Percentiles rank a stretch among this genome's conserved stretches.
These are phyloP conservation scores for Wolfiporia cocos DNA, from an alignment of 1,284 basidiomycete genomes.

Conservation along the genomic window DNA sequence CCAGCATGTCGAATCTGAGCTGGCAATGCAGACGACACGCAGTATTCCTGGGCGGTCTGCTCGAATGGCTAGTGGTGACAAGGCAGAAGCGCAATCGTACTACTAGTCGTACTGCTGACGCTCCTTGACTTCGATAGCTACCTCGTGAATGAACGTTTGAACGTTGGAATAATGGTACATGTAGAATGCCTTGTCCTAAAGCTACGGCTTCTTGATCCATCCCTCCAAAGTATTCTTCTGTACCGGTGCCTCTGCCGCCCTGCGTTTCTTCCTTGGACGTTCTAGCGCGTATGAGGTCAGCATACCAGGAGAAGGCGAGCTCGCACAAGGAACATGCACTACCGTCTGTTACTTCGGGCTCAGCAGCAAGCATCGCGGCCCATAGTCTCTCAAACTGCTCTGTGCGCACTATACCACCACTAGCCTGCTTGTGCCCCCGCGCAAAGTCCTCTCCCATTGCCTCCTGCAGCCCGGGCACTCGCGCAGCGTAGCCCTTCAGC, in stretches of 20 bases:
- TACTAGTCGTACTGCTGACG: neutral
- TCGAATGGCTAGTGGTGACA: neutral
- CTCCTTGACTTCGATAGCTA: neutral
- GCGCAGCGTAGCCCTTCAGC: conserved; percentile 22
- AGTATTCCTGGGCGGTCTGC: neutral
- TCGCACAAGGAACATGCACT: conserved; percentile 1
- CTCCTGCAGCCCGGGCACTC: conserved; percentile 21
- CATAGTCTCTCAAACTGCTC: conserved; percentile 23
- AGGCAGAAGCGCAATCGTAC: neutral
- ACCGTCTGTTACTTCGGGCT: conserved; percentile 5
- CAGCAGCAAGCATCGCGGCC: conserved; percentile 17
- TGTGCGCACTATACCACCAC: conserved; percentile 25
- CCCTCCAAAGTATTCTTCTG: conserved; percentile 22
- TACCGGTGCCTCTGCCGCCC: neutral
- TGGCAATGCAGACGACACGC: too few relatives aligned
- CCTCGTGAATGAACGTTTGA: neutral
- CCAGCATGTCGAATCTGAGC: too few relatives aligned
- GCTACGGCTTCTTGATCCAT: conserved; percentile 15
- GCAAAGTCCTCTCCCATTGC: conserved; percentile 27
- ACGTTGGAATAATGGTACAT: too few relatives aligned
- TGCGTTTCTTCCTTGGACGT: conserved; percentile 8
- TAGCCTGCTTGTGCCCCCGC: conserved; percentile 27
- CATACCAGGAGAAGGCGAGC: neutral
- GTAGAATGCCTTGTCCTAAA: too few relatives aligned
- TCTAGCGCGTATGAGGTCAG: neutral